Evolutionary conservation across 106 monocot genomes (phyloP), one percentile per base, ranked within the genome.

Genomic region (Ottelia alismoides): DNA sequence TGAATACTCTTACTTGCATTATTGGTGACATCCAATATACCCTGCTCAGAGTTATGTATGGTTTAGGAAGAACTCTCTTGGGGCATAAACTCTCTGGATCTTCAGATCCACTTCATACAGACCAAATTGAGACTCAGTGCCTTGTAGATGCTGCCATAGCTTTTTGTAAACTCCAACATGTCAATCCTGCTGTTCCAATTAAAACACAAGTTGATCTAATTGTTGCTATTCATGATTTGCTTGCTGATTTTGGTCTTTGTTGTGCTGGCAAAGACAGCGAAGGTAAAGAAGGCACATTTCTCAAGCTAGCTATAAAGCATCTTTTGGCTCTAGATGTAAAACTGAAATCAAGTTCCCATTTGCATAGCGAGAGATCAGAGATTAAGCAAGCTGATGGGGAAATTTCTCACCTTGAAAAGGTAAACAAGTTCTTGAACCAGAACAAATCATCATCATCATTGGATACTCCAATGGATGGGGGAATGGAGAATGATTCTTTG

Each of bases 201-300:
- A 98, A 98, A 76, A 55, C 70, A 55, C 98, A 98, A 65, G 98
- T 90, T 48, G 90, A 98, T 55, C 62, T 98, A 55, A 82, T 98
- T 74, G 79, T 79, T 22, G 73, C 82, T 22, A 66, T 86, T 10
- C 98, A 98, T 73, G 89, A 98, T 72, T 75, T 98, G 48, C 85
- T 89, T 59, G 96, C 90, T 24, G 90, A 98, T 16, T 82, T 79
- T 85, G 98, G 98, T 23, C 90, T 98, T 27, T 98, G 90, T 49
- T 98, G 90, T 77, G 85, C 98, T 75, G 98, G 85, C 55, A 74
- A 65, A 45, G 98, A 98, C 47, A 56, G 64, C 53, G 69, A 81
- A 73, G 90, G 90, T 3, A 76, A 85, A 53, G 89, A 98, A 80
- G 90, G 90, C 31, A 66, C 71, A 55, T 98, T 85, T 74, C 85